Conservation (phyloP, 148 eudicot species). For the Pouteria glomerata region DNA sequence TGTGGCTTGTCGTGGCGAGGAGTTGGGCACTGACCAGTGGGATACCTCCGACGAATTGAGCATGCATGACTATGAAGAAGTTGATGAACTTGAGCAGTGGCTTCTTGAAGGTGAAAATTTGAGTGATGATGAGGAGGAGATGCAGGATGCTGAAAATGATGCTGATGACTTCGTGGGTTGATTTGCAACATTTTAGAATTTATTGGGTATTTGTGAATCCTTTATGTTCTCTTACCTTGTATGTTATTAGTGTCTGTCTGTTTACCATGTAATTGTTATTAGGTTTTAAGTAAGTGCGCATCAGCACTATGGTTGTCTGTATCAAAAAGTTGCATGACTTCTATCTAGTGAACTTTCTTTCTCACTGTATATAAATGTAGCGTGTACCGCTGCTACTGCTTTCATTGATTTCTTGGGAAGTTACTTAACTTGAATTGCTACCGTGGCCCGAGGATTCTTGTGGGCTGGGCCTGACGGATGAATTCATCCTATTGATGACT, state of each 20-base stretch:
- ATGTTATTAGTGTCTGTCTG: too few species aligned
- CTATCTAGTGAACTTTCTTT: too few species aligned
- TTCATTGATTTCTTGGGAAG: too few species aligned
- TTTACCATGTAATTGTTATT: neutral
- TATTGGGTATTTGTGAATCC: neutral
- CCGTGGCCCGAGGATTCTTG: too few species aligned
- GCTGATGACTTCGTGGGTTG: conserved; percentile 16
- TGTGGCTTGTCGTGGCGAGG: conserved; percentile 72
- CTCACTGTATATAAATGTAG: too few species aligned
- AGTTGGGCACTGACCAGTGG: conserved; percentile 80
- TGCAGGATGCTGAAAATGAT: conserved; percentile 44
- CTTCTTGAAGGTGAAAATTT: conserved; percentile 58
- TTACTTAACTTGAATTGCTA: too few species aligned
- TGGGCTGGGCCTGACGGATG: too few species aligned
- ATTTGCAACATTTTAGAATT: neutral
- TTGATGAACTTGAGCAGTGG: conserved; percentile 85
- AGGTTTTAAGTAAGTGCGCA: too few species aligned
- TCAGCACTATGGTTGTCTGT: too few species aligned
- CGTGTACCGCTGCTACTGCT: too few species aligned
- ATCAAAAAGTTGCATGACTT: too few species aligned
- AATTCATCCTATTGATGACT: too few species aligned
- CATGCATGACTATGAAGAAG: conserved; percentile 71
- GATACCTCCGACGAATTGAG: conserved; percentile 61
- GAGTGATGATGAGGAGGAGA: conserved; percentile 53
- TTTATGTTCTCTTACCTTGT: neutral